Evolutionary conservation across 2,329 filamentous ascomycete genomes (phyloP).

Genomic region (Xylariaceae sp.): DNA sequence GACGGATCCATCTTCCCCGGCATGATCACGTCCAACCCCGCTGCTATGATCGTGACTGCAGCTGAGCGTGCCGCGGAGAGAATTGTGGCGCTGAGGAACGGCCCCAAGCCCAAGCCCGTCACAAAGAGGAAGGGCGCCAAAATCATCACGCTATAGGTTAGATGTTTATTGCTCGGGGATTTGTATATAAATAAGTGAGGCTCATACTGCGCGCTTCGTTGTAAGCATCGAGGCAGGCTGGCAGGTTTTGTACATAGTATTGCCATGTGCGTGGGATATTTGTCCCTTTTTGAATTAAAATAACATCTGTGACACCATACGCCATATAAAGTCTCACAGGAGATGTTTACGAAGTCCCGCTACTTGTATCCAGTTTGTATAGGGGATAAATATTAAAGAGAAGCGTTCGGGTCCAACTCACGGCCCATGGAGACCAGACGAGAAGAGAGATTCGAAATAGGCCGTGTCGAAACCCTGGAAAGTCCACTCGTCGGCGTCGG

Average conservation of each 20-base stretch:
- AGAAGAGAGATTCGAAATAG: constrained; percentile 26
- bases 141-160: constrained; percentile 18
- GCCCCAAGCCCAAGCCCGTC: constrained; percentile 14
- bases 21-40: constrained; percentile 62
- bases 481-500: constrained; percentile 35
- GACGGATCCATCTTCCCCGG: constrained; percentile 66
- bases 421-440: constrained; percentile 4
- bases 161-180: not conserved
- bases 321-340: too few species aligned
- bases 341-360: too few species aligned
- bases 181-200: not conserved
- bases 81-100: constrained; percentile 27
- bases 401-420: not conserved
- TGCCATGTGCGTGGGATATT: not conserved
- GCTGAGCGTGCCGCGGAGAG: constrained; percentile 34
- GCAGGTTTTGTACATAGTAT: constrained; percentile 10
- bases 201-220: constrained; percentile 2
- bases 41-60: constrained; percentile 37
- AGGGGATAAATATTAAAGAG: too few species aligned
- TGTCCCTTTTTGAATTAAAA: not conserved
- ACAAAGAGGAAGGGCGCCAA: constrained; percentile 19
- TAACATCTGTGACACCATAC: not conserved
- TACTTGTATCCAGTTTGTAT: too few species aligned
- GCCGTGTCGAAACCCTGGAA: constrained; percentile 34
- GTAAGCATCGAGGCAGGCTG: constrained; percentile 1